phyloP scores from a whole-genome alignment of 1,284 basidiomycete species.

The Ustilago esculenta region DNA sequence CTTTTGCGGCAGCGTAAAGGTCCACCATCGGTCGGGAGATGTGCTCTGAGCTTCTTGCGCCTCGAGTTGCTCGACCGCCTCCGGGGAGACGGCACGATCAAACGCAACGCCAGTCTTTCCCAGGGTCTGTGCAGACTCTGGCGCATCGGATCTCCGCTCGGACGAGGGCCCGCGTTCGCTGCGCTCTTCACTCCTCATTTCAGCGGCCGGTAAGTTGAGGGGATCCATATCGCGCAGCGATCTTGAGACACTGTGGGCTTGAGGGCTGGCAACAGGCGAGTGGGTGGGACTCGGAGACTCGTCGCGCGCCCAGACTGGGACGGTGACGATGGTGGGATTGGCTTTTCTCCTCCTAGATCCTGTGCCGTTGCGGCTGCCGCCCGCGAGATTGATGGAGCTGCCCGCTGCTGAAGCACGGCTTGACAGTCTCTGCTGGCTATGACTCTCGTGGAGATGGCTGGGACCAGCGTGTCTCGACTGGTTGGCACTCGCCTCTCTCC shows the following conservation, averaged over 20 bases:
- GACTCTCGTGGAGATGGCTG: constrained; percentile 15
- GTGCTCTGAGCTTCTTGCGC: constrained; percentile 28
- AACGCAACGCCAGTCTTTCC: constrained; percentile 16
- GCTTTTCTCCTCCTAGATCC: constrained; percentile 23
- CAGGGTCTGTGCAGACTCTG: constrained; percentile 8
- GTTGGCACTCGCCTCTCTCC: constrained; percentile 13
- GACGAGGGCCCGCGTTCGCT: constrained; percentile 13
- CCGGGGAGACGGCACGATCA: constrained; percentile 18
- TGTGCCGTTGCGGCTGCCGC: constrained; percentile 7
- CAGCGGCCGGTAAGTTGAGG: constrained; percentile 22
- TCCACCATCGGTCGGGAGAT: constrained; percentile 53
- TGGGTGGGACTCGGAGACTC: constrained; percentile 45
- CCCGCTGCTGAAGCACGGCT: constrained; percentile 28
- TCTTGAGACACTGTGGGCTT: constrained; percentile 21
- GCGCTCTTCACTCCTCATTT: constrained; percentile 10
- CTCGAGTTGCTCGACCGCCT: constrained; percentile 28
- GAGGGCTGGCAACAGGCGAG: constrained; percentile 28
- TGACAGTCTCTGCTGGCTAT: constrained; percentile 14
- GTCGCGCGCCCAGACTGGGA: constrained; percentile 50
- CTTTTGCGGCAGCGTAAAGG: constrained; percentile 58
- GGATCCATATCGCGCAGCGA: constrained; percentile 25
- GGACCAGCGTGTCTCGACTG: constrained; percentile 5
- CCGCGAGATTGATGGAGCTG: constrained; percentile 17
- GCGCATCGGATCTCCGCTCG: constrained; percentile 11
- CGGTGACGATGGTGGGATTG: constrained; percentile 43